Percentiles rank a stretch among this genome's conserved stretches.
Evolutionary conservation across 106 monocot species (phyloP).

Genomic region (Acanthochlamys bracteata): DNA sequence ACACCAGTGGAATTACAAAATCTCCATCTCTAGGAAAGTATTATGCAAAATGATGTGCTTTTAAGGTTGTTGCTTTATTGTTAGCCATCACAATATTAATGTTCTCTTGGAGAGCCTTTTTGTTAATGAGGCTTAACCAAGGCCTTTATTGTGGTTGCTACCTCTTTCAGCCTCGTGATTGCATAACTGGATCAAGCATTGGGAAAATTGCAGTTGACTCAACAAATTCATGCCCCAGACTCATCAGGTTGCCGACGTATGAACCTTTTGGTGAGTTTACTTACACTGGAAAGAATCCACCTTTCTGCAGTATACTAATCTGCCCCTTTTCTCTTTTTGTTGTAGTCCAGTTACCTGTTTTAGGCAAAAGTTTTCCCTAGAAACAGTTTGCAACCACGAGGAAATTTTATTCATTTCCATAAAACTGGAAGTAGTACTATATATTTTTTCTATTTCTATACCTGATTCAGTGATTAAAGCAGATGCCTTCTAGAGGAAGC

Average conservation of each 20-base stretch:
- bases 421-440: no score
- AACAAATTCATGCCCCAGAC: conserved; percentile 43
- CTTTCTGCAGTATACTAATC: no score
- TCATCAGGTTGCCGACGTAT: conserved; percentile 45
- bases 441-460: no score
- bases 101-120: neutral
- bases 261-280: conserved; percentile 32
- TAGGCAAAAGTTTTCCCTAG: no score
- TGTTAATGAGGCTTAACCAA: neutral
- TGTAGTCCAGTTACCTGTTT: no score
- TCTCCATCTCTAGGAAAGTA: neutral
- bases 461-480: no score
- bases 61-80: neutral
- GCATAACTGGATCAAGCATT: conserved; percentile 10
- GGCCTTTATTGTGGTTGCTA: neutral
- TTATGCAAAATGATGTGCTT: neutral
- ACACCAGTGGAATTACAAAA: neutral
- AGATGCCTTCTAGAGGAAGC: no score
- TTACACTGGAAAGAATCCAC: no score
- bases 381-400: no score
- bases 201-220: conserved; percentile 3
- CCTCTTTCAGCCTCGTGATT: conserved; percentile 54
- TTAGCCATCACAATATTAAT: neutral
- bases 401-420: no score
- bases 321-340: no score